Evolutionary conservation across 225 moss, liverwort and hornwort species (phyloP).

Genomic region (Bryoerythrophyllum caledonicum): DNA sequence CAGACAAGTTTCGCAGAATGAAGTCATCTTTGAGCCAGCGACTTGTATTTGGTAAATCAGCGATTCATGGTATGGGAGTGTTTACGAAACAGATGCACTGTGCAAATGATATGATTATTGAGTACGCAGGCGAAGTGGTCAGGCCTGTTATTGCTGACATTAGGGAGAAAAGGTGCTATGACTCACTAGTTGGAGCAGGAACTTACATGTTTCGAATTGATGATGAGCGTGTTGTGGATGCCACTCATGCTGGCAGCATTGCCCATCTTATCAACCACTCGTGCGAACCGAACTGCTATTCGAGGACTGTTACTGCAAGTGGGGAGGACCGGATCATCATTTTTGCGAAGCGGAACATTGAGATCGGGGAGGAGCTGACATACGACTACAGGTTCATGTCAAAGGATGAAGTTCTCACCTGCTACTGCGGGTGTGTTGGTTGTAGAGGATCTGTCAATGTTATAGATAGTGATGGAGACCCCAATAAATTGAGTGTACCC

Average conservation of each 20-base stretch:
- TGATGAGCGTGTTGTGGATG: conserved; percentile 95
- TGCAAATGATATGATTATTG: conserved; percentile 95
- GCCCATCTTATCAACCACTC: conserved; percentile 99
- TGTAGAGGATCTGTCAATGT: conserved; percentile 97
- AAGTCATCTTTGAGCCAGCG: conserved; percentile 80
- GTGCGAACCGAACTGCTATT: conserved; percentile 99
- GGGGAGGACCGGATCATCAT: conserved; percentile 97
- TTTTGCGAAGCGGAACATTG: conserved; percentile 88
- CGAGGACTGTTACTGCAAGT: conserved; percentile 90
- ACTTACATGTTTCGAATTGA: conserved; percentile 99
- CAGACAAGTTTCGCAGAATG: conserved; percentile 94
- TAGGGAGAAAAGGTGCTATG: conserved; percentile 86
- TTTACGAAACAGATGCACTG: conserved; percentile 85
- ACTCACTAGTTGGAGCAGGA: conserved; percentile 96
- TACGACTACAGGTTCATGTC: conserved; percentile 98
- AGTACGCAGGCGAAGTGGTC: conserved; percentile 94
- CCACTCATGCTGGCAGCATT: conserved; percentile 93
- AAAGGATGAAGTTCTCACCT: conserved; percentile 92
- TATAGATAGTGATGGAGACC: conserved; percentile 74
- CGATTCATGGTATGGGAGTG: conserved; percentile 98
- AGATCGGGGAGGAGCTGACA: conserved; percentile 77
- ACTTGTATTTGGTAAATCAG: conserved; percentile 97
- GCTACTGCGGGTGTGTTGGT: conserved; percentile 89
- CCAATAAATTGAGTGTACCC: conserved; percentile 59
- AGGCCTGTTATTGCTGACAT: conserved; percentile 88